Evolutionary conservation across 129 eudicot species (phyloP).

Genomic region (Helichrysum umbraculigerum): DNA sequence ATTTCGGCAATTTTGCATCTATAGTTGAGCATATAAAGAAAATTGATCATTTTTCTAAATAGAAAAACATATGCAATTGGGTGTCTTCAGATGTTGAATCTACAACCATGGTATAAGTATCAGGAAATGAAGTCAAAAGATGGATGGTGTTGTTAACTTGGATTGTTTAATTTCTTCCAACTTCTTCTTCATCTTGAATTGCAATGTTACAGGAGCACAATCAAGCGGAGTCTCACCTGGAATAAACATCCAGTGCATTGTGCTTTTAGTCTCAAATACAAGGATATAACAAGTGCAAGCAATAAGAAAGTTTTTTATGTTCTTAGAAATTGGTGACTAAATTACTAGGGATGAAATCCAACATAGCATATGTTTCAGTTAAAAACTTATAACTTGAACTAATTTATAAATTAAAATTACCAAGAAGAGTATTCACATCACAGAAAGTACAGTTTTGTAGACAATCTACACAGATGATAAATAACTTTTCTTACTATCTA

Average conservation of each 20-base stretch:
- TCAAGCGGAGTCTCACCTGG: slow-evolving; percentile 95
- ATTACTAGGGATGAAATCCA: not conserved
- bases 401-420: too few species aligned
- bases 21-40: not conserved
- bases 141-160: slow-evolving; percentile 24
- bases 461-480: not conserved
- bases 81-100: slow-evolving; percentile 12
- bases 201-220: slow-evolving; percentile 95
- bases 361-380: not conserved
- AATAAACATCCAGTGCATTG: slow-evolving; percentile 17
- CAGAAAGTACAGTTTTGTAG: not conserved
- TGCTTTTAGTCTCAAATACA: not conserved
- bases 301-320: not conserved
- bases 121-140: not conserved
- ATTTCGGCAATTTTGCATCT: not conserved
- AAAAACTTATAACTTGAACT: too few species aligned
- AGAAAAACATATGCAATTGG: slow-evolving; percentile 14
- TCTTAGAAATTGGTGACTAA: not conserved
- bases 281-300: not conserved
- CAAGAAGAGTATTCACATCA: not conserved
- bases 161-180: slow-evolving; percentile 50
- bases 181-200: slow-evolving; percentile 86
- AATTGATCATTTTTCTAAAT: not conserved
- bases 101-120: slow-evolving; percentile 9
- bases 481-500: not conserved